Evolutionary conservation across 176 grass and related monocot genomes (phyloP).

Genomic region (Zoysia japonica): DNA sequence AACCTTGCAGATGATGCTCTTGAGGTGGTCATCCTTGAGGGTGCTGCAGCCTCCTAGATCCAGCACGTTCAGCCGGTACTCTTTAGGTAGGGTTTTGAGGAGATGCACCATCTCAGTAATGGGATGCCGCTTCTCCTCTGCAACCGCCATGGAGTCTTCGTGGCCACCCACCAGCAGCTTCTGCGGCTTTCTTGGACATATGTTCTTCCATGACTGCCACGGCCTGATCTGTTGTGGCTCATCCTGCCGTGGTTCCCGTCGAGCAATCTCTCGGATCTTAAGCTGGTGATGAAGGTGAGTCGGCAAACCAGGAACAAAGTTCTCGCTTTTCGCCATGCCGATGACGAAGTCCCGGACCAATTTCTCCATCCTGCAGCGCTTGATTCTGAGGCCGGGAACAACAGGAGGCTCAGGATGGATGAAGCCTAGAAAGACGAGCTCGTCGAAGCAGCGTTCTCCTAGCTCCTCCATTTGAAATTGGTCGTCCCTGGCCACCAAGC

Average conservation of each 20-base stretch:
- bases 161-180: background rate
- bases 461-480: background rate
- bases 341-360: background rate
- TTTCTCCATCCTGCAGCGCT: background rate
- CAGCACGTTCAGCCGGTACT: background rate
- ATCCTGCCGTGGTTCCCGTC: background rate
- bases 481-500: background rate
- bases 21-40: background rate
- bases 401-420: background rate
- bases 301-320: background rate
- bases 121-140: background rate
- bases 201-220: background rate
- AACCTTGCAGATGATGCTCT: background rate
- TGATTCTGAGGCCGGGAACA: background rate
- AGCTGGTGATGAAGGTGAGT: background rate
- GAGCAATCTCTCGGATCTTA: background rate
- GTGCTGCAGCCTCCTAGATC: background rate
- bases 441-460: background rate
- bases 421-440: background rate
- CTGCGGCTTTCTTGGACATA: background rate
- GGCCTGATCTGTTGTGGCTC: background rate
- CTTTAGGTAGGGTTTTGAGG: background rate
- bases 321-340: background rate
- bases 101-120: background rate
- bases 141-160: too few relatives aligned